Conservation (phyloP, 2,329 filamentous ascomycete species). For the Trichoderma endophyticum region DNA sequence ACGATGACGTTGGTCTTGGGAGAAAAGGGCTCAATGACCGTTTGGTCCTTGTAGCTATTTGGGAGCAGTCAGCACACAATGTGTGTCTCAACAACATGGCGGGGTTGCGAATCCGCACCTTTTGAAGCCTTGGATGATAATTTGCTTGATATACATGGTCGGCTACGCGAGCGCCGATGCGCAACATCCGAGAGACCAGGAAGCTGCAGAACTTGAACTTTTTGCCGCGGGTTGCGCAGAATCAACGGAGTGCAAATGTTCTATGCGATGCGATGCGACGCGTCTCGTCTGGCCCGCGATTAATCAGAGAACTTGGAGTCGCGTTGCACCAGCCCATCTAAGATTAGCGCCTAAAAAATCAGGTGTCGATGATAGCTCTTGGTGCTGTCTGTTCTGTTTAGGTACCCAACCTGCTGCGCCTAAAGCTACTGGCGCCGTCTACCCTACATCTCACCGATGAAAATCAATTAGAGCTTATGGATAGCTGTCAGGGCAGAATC, state of each 20-base stretch:
- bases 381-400: not conserved
- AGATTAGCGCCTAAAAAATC: conserved; percentile 26
- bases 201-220: conserved; percentile 27
- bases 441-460: not conserved
- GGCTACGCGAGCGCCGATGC: conserved; percentile 38
- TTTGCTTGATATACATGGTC: conserved; percentile 98
- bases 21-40: conserved; percentile 96
- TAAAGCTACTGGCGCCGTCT: not conserved
- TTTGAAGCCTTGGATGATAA: conserved; percentile 99
- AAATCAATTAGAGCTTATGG: not conserved
- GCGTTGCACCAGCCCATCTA: conserved; percentile 24
- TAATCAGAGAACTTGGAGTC: conserved; percentile 22
- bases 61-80: conserved; percentile 19
- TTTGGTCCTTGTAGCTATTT: conserved; percentile 96
- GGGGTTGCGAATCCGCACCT: conserved; percentile 56
- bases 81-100: conserved; percentile 3
- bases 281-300: conserved; percentile 20
- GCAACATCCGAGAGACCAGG: conserved; percentile 34
- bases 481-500: too few species aligned
- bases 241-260: conserved; percentile 1
- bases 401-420: not conserved
- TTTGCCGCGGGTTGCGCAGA: conserved; percentile 17
- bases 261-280: conserved; percentile 25
- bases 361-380: conserved; percentile 6
- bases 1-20: conserved; percentile 98